Base-by-base conservation (phyloP, 352 stramenopile genomes). In the Globisporangium spiculum region DNA sequence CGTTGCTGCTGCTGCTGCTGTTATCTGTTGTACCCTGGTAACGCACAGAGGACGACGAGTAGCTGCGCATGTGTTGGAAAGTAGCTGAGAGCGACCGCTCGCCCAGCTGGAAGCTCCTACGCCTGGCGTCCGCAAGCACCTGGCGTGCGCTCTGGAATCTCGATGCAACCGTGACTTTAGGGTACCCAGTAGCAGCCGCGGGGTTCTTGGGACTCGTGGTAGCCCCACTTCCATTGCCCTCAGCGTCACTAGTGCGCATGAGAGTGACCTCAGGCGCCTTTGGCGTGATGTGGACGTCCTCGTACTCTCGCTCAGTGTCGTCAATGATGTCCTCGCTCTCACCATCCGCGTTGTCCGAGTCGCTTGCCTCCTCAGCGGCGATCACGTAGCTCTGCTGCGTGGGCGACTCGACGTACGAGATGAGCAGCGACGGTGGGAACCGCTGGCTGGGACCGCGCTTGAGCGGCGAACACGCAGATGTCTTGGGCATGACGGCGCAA, bases 351-450 rank as follows among this genome's bases (percentile, higher is more conserved):
- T 38, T 27, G 22, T 59, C 53, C 4, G 53, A 27, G 26, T 59
- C 53, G 53, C 53, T 59, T 10, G 12, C 24, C 3, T 12, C 53
- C 3, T 58, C 53, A 22, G 53, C 12, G 24, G 26, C 1, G 22
- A 38, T 27, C 53, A 59, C 53, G 26, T 59, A 59, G 26, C 53
- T 38, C 53, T 30, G 26, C 26, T 59, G 53, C 26, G 16, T 30
- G 16, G 53, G 53, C 26, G 53, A 59, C 24, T 59, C 53, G 24
- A 30, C 12, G 53, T 59, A 59, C 53, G 53, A 59, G 53, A 59
- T 27, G 24, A 59, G 53, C 16, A 63, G 32, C 58, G 58, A 63
- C 24, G n/a, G 32, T 7, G 58, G 24, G 16, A 63, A 63, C 3
- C 58, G 58, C 24, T 26, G 53, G 3, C 20, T 20, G 10, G 53